phyloP scores from a whole-genome alignment of 768 basidiomycete species.

The Hericium rajendrae region DNA sequence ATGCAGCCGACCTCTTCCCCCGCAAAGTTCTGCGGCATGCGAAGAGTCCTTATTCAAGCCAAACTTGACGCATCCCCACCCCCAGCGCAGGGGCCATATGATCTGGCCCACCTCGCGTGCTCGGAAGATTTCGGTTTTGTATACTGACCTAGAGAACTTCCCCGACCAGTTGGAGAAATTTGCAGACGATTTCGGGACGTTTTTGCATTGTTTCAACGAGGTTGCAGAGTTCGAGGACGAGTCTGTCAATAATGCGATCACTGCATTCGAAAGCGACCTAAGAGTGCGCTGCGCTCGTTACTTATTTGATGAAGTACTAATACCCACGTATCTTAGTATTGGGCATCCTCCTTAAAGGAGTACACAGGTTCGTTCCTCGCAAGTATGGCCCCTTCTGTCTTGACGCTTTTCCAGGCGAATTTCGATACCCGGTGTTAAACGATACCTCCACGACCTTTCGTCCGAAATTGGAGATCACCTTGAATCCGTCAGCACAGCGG shows the following conservation, averaged over 20 bases:
- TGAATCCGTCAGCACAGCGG: constrained; percentile 53
- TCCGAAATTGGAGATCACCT: constrained; percentile 69
- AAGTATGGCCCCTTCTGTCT: not conserved
- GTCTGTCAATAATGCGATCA: constrained; percentile 55
- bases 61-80: not conserved
- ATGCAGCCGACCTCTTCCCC: constrained; percentile 73
- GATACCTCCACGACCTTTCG: constrained; percentile 64
- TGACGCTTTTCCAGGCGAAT: constrained; percentile 39
- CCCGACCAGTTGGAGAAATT: constrained; percentile 54
- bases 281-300: constrained; percentile 30
- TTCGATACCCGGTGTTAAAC: constrained; percentile 60
- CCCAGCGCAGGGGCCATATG: not conserved
- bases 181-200: constrained; percentile 55
- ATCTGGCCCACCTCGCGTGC: constrained; percentile 23
- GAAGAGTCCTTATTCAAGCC: constrained; percentile 30
- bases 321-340: constrained; percentile 41
- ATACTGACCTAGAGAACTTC: constrained; percentile 55
- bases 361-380: constrained; percentile 37
- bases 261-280: constrained; percentile 60
- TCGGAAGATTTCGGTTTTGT: constrained; percentile 40
- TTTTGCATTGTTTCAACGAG: constrained; percentile 63
- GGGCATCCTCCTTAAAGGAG: constrained; percentile 61
- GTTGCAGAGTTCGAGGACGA: constrained; percentile 75
- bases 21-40: constrained; percentile 44
- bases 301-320: constrained; percentile 3